Evolutionary conservation across 805 yeast species (phyloP), one percentile per base, ranked within the genome.

Genomic region (Starmerella stellata): DNA sequence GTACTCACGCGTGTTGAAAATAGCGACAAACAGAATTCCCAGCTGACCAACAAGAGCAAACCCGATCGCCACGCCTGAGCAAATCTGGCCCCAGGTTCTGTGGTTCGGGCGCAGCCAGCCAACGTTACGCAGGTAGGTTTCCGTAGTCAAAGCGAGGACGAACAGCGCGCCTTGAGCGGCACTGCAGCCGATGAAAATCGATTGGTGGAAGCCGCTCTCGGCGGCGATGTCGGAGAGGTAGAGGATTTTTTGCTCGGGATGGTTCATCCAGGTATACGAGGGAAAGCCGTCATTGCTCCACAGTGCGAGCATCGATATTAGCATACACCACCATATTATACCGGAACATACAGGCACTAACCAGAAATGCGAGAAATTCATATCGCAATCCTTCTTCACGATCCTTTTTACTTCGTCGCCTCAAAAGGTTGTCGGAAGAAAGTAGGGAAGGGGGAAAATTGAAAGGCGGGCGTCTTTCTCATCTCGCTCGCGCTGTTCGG

Each of bases 151-250:
- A 1, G 83, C 66, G 25, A 79, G 64, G 32, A 73, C 73, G 45
- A 72, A 79, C 48, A 79, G 73, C 8, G 79, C 60, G 11, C 83
- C 92, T 60, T 81, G 93, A 53, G 74, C 67, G 0, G 75, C 81
- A 1, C 80, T 64, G 51, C 93, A 75, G 15, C 78, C 60, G 29
- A 85, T 82, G 59, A 87, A 87, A 19, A 85, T 58, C 1, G 94
- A 93, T 54, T 82, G 79, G 37, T 83, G 62, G 48, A 75, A 75
- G 14, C 32, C 25, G 11, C 43, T 20, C 5, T 93, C 78, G 11
- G 95, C 95, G 2, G 87, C 95, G 38, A 85, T 70, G 53, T 85
- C 80, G 4, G 93, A 78, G 36, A 87, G 70, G 59, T 78, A 87
- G 20, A 58, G 47, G 2, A 81, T 75, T 69, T 25, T 60, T 38